Base-by-base conservation (phyloP, 352 stramenopile species). In the Globisporangium rhizosaccharum region DNA sequence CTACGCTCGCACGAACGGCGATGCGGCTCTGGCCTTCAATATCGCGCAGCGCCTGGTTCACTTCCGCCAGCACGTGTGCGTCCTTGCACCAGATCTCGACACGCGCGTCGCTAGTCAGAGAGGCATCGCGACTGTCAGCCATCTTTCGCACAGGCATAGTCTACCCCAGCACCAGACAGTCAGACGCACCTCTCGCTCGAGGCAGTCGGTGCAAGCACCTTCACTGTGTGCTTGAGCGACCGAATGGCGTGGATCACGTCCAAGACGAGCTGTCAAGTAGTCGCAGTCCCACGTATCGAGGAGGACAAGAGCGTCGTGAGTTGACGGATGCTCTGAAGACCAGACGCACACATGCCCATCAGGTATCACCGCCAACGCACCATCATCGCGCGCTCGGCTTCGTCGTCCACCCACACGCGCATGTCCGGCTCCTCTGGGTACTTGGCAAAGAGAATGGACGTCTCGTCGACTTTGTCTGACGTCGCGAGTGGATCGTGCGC, bases 171-270 rank as follows among this genome's bases (percentile, higher is more conserved):
- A 8, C 1, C 47, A 55, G 23, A 30, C 23, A n/a, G 15, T 17
- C 28, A 41, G 10, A 28, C 14, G 17, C 44, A 61, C 54, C 20
- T 67, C 50, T 53, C 60, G 46, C 33, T 33, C 14, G 55, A 41
- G n/a, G 75, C 71, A 28, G 68, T 84, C 2, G 82, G 80, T 15
- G 83, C 76, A 25, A 92, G 67, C 1, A 76, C 78, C 57, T 89
- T 92, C 51, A 90, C 68, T 0, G 79, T 90, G 63, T 90, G 85
- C 12, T 79, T 75, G 15, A 99, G 76, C 7, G 96, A 99, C 17
- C 97, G 84, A 50, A 96, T 97, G 20, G 88, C 91, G 65, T 97
- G 87, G 56, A 99, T 90, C 41, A 98, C 82, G 25, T 94, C 85
- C 62, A 92, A 65, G 25, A 94, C 71, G 18, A 92, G 59, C 84